phyloP scores from a whole-genome alignment of 148 eudicot genomes.

The Rheum nobile region DNA sequence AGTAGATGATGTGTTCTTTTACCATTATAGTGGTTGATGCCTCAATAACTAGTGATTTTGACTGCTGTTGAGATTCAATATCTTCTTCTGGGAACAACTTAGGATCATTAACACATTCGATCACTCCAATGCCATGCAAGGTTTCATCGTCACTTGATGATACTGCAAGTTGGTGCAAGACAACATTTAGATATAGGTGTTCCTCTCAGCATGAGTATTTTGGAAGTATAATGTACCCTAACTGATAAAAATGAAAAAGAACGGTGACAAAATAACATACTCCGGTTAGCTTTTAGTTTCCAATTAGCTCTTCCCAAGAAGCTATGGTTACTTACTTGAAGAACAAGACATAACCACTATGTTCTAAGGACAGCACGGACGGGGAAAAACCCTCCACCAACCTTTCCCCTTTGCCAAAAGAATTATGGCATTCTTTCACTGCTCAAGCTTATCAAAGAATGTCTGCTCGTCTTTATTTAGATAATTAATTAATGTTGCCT shows the following conservation, averaged over 20 bases:
- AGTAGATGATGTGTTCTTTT: constrained; percentile 5
- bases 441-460: not conserved
- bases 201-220: not conserved
- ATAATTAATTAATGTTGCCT: not conserved
- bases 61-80: constrained; percentile 24
- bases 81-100: constrained; percentile 32
- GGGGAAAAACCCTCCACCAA: not conserved
- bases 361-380: not conserved
- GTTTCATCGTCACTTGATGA: constrained; percentile 23
- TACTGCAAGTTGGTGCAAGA: constrained; percentile 22
- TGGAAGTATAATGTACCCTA: not conserved
- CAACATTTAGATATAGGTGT: not conserved
- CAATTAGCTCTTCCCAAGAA: not conserved
- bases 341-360: not conserved
- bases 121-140: constrained; percentile 20
- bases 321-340: not conserved
- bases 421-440: not conserved
- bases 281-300: not conserved
- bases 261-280: not conserved
- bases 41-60: constrained; percentile 19
- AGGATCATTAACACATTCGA: constrained; percentile 20
- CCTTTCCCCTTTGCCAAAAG: not conserved
- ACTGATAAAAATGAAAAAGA: not conserved
- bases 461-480: not conserved
- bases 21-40: constrained; percentile 35